phyloP scores from a whole-genome alignment of 768 basidiomycete genomes.

The Mycena indigotica region DNA sequence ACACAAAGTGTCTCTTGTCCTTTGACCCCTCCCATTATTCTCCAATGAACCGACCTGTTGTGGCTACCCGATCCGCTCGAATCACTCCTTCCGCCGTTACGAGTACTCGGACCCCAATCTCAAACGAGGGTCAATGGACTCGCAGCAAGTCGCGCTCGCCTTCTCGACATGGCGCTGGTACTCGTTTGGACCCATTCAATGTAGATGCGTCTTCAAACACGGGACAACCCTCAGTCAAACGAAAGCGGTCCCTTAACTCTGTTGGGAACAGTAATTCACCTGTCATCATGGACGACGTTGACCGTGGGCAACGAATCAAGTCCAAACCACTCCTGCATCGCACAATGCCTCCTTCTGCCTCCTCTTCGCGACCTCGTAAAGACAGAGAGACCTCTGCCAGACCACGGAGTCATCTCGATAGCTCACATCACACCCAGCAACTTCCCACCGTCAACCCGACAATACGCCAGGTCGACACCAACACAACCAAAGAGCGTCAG shows the following conservation, averaged over 20 bases:
- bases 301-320: conserved; percentile 22
- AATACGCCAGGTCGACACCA: neutral
- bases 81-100: conserved; percentile 1
- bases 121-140: neutral
- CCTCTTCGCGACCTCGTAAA: conserved; percentile 8
- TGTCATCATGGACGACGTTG: conserved; percentile 5
- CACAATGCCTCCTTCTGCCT: conserved; percentile 1
- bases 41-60: neutral
- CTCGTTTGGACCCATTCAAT: conserved; percentile 18
- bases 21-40: neutral
- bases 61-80: neutral
- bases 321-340: conserved; percentile 8
- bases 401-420: neutral
- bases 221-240: conserved; percentile 10
- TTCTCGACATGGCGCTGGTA: conserved; percentile 19
- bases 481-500: neutral
- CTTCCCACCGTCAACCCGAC: neutral
- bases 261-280: neutral
- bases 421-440: neutral
- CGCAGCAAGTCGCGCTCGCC: conserved; percentile 25
- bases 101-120: conserved; percentile 11
- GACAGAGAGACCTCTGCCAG: conserved; percentile 4
- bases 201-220: conserved; percentile 1
- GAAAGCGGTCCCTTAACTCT: conserved; percentile 18
- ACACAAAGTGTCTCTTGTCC: neutral